Evolutionary conservation across 352 stramenopile species (phyloP).

Genomic region (Aphanomyces stellatus): DNA sequence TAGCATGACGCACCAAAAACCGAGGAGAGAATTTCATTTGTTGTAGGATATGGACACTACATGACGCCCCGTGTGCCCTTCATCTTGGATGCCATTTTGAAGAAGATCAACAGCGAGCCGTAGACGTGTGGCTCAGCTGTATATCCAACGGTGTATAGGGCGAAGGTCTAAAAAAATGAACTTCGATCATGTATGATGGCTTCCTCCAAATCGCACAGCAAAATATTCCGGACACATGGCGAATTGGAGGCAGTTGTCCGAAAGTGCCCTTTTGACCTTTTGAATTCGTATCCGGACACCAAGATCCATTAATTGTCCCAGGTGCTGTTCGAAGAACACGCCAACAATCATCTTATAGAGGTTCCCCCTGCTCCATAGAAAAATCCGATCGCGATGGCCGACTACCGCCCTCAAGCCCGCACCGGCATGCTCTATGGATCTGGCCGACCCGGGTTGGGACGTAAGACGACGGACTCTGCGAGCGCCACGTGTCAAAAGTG

Average conservation of each 20-base stretch:
- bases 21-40: background rate
- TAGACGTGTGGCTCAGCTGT: too few relatives aligned
- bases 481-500: constrained; percentile 76
- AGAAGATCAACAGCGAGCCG: background rate
- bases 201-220: too few relatives aligned
- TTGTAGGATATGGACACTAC: background rate
- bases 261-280: too few relatives aligned
- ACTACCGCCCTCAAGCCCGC: background rate
- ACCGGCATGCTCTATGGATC: background rate
- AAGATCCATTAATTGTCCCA: too few relatives aligned
- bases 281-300: too few relatives aligned
- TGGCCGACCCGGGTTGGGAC: background rate
- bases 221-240: too few relatives aligned
- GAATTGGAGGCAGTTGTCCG: too few relatives aligned
- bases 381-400: background rate
- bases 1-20: background rate
- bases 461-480: background rate
- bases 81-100: background rate
- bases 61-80: background rate
- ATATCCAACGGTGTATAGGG: too few relatives aligned
- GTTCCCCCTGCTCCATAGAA: background rate
- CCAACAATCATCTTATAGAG: constrained; percentile 6
- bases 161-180: too few relatives aligned
- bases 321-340: too few relatives aligned
- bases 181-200: too few relatives aligned